A percentile compares a stretch with the other conserved stretches of the same genome.
Evolutionary conservation across 1,284 basidiomycete genomes (phyloP).

Genomic region (Filobasidium uniguttulatum): DNA sequence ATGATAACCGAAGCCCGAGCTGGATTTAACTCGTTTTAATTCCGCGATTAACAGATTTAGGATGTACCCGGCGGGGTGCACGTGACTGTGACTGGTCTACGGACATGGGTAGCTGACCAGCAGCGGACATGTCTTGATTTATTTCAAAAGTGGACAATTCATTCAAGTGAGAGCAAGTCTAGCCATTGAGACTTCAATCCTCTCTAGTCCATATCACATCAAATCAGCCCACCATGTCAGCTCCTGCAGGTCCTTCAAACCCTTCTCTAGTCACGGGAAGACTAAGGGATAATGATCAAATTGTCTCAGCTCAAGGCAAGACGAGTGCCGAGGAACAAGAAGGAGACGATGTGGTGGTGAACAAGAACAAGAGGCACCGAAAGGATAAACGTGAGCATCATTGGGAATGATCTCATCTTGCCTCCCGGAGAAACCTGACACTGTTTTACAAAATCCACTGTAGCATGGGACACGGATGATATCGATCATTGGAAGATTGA

Average conservation of each 20-base stretch:
- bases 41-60: no score
- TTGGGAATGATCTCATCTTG: no score
- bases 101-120: no score
- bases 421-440: background rate
- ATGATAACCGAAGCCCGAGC: no score
- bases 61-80: no score
- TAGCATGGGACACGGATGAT: conserved; percentile 97
- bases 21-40: no score
- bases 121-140: no score
- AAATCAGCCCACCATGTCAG: background rate
- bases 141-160: no score
- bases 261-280: background rate
- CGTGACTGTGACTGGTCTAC: no score
- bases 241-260: background rate
- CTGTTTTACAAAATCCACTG: background rate
- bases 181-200: no score
- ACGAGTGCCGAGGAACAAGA: conserved; percentile 13
- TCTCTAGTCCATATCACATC: no score
- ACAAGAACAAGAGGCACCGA: conserved; percentile 73
- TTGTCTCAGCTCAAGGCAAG: background rate
- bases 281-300: background rate
- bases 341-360: conserved; percentile 34
- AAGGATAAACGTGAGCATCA: conserved; percentile 69
- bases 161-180: no score
- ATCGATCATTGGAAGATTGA: conserved; percentile 98